A percentile compares a stretch with the other conserved stretches of the same genome.
Conservation (phyloP, 768 basidiomycete genomes). For the Wakefieldia striispora region DNA sequence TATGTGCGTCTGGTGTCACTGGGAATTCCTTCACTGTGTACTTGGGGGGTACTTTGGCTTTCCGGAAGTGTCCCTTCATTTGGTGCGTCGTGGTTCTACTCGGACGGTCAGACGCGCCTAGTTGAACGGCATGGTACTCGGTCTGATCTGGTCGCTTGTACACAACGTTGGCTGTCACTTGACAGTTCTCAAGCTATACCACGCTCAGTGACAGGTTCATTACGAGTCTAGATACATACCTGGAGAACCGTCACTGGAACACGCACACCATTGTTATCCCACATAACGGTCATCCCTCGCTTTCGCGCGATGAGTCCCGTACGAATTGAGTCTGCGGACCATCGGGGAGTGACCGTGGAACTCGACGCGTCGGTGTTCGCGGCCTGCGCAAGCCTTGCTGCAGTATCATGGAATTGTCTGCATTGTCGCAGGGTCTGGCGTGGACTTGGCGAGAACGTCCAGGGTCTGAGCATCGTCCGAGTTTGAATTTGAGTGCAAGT, state of each 20-base stretch:
- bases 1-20: conserved; percentile 83
- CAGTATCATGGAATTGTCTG: conserved; percentile 47
- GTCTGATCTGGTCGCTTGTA: conserved; percentile 63
- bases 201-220: conserved; percentile 11
- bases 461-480: conserved; percentile 50
- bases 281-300: conserved; percentile 92
- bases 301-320: conserved; percentile 94
- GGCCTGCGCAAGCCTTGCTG: conserved; percentile 29
- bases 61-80: conserved; percentile 88
- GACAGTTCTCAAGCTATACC: conserved; percentile 77
- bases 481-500: conserved; percentile 7
- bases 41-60: conserved; percentile 80
- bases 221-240: conserved; percentile 44
- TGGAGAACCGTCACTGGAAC: conserved; percentile 94
- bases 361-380: conserved; percentile 16
- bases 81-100: conserved; percentile 70
- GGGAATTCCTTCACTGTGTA: conserved; percentile 84
- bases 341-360: conserved; percentile 47
- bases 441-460: conserved; percentile 43
- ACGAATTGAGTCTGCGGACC: conserved; percentile 82
- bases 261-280: conserved; percentile 85
- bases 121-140: conserved; percentile 89
- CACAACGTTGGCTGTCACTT: conserved; percentile 79
- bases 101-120: conserved; percentile 78
- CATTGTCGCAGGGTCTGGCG: conserved; percentile 31